Evolutionary conservation across 345 rosid species (phyloP).

Genomic region (Odontarrhena argentea): DNA sequence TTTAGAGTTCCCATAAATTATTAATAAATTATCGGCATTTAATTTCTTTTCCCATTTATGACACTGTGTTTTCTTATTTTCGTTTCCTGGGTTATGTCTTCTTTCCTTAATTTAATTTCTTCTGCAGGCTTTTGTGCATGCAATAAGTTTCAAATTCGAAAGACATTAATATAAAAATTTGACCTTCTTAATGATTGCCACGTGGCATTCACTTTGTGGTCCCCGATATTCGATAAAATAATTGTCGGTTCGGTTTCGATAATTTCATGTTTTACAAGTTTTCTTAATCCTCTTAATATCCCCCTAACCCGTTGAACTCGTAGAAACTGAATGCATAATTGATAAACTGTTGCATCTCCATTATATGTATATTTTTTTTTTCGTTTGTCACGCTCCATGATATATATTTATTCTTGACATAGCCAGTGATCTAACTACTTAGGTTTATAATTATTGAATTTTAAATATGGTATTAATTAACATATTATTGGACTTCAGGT

Average conservation of each 20-base stretch:
- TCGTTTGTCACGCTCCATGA: too few relatives aligned
- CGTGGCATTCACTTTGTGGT: conserved; percentile 10
- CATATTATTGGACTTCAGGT: too few relatives aligned
- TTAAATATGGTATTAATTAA: too few relatives aligned
- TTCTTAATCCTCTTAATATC: too few relatives aligned
- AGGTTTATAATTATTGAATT: too few relatives aligned
- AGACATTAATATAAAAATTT: not conserved
- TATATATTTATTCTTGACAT: too few relatives aligned
- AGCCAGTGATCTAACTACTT: too few relatives aligned
- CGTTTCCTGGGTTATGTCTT: not conserved
- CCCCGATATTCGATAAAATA: not conserved
- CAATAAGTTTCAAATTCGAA: conserved; percentile 10
- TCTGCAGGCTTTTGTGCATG: conserved; percentile 16
- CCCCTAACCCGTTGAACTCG: too few relatives aligned
- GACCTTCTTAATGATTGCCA: conserved; percentile 17
- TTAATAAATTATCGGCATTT: conserved; percentile 11
- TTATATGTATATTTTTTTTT: too few relatives aligned
- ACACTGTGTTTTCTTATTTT: not conserved
- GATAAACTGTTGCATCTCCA: too few relatives aligned
- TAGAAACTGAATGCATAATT: too few relatives aligned
- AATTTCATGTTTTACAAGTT: too few relatives aligned
- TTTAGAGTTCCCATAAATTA: not conserved
- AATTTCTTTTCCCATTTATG: not conserved
- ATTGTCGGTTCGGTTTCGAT: not conserved
- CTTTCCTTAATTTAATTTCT: conserved; percentile 9